Percentiles rank a stretch among this genome's conserved stretches.
Evolutionary conservation across 495 filamentous ascomycete species (phyloP).

Genomic region (Coniosporium apollinis): DNA sequence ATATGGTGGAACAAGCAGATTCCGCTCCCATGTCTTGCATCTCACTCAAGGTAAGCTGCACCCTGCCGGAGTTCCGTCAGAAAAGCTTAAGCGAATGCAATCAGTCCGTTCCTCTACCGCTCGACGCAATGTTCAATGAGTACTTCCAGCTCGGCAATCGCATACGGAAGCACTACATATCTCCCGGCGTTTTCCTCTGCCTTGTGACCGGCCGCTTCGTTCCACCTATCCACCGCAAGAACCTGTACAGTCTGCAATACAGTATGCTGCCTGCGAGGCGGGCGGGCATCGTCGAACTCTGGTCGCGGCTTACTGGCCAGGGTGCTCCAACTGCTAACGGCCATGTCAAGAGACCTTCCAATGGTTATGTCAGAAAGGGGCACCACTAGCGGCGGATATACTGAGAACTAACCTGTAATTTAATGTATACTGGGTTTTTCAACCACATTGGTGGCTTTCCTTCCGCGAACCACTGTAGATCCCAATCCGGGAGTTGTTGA

Average conservation of each 20-base stretch:
- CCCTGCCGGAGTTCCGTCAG: background rate
- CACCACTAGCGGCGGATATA: no score
- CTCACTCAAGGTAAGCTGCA: slow-evolving; percentile 47
- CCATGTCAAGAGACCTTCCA: background rate
- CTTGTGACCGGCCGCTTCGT: slow-evolving; percentile 80
- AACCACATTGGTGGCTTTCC: no score
- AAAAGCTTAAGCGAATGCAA: slow-evolving; percentile 10
- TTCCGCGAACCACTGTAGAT: no score
- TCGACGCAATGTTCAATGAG: slow-evolving; percentile 84
- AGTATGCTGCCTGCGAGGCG: slow-evolving; percentile 83
- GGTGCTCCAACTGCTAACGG: slow-evolving; percentile 2
- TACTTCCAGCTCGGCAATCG: slow-evolving; percentile 90
- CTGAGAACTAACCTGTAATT: no score
- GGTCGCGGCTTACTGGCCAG: slow-evolving; percentile 53
- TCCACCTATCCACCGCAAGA: slow-evolving; percentile 74
- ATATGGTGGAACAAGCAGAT: slow-evolving; percentile 11
- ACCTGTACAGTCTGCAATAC: slow-evolving; percentile 93
- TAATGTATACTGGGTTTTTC: no score
- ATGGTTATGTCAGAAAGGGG: background rate
- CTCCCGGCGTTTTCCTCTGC: slow-evolving; percentile 69
- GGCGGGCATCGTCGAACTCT: slow-evolving; percentile 69
- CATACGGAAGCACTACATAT: slow-evolving; percentile 87
- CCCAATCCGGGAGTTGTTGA: no score
- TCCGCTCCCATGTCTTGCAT: slow-evolving; percentile 44
- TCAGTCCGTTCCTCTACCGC: slow-evolving; percentile 76